Percentiles rank a stretch among this genome's conserved stretches.
These are phyloP conservation scores for Quercus parvula DNA, from an alignment of 306 rosid species.

Conservation along the genomic window DNA sequence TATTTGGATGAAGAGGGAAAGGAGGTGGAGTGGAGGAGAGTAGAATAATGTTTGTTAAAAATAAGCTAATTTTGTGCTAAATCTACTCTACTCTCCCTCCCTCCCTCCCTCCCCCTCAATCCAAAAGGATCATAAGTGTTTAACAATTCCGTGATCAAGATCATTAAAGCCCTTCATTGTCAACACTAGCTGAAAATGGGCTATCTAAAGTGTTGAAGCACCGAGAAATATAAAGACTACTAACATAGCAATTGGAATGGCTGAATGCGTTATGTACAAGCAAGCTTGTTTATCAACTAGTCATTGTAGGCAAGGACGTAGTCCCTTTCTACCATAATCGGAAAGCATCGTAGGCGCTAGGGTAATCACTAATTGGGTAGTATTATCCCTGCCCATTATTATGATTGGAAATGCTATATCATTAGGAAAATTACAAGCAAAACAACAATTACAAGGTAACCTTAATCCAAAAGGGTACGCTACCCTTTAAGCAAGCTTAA, in stretches of 20 bases:
- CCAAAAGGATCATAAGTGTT: too few species aligned
- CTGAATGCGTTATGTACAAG: neutral
- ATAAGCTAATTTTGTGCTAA: too few species aligned
- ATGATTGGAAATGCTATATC: neutral
- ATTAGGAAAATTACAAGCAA: neutral
- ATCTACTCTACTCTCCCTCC: too few species aligned
- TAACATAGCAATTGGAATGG: neutral
- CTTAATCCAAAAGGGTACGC: neutral
- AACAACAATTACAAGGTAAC: neutral
- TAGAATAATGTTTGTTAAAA: too few species aligned
- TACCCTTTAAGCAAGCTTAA: neutral
- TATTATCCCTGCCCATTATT: neutral
- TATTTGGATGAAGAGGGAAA: too few species aligned
- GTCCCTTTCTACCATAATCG: neutral
- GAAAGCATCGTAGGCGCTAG: too few species aligned
- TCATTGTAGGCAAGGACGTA: neutral
- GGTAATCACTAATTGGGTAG: neutral
- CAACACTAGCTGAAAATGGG: constrained; percentile 9
- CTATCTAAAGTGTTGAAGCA: neutral
- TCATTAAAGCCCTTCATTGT: constrained; percentile 15
- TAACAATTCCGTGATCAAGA: neutral
- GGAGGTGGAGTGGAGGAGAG: too few species aligned
- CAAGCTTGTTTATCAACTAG: neutral
- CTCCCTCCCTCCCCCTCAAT: too few species aligned
- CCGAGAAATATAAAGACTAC: neutral